Percentiles rank a stretch among this genome's conserved stretches.
These are phyloP conservation scores for Chalciporus sp. DNA, from an alignment of 1,284 basidiomycete genomes.

Conservation along the genomic window DNA sequence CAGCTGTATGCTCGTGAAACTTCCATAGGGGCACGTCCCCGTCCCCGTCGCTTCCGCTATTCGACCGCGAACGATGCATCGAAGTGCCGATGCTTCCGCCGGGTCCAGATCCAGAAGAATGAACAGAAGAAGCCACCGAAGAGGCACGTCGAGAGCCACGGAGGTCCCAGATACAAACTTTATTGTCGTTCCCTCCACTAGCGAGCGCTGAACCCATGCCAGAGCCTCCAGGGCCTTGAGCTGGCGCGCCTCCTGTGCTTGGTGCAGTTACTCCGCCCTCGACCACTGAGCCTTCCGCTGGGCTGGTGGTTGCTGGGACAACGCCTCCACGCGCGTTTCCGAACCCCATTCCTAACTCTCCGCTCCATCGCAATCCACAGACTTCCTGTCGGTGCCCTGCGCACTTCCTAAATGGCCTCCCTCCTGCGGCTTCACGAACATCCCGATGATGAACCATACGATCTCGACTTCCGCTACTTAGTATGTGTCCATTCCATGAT, in stretches of 20 bases:
- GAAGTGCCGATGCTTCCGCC: slow-evolving; percentile 29
- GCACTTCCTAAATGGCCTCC: slow-evolving; percentile 77
- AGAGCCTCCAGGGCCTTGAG: slow-evolving; percentile 32
- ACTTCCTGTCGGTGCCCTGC: slow-evolving; percentile 93
- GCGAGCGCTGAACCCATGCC: slow-evolving; percentile 74
- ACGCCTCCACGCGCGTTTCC: slow-evolving; percentile 27
- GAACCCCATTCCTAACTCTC: slow-evolving; percentile 31
- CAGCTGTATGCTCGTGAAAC: slow-evolving; percentile 95
- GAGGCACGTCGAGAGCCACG: slow-evolving; percentile 57
- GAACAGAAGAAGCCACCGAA: slow-evolving; percentile 18
- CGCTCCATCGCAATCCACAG: slow-evolving; percentile 94
- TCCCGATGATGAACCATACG: slow-evolving; percentile 91
- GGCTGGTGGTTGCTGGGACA: slow-evolving; percentile 10
- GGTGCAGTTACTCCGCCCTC: slow-evolving; percentile 29
- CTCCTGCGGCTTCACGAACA: slow-evolving; percentile 67
- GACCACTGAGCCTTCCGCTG: neutral
- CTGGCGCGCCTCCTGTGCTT: slow-evolving; percentile 26
- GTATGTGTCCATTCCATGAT: slow-evolving; percentile 90
- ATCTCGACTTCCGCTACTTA: slow-evolving; percentile 92
- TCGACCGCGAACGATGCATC: slow-evolving; percentile 27
- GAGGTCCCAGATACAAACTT: slow-evolving; percentile 95
- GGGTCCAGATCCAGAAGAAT: slow-evolving; percentile 30
- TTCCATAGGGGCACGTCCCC: slow-evolving; percentile 81
- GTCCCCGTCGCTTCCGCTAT: slow-evolving; percentile 40
- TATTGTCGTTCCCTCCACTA: slow-evolving; percentile 98